A percentile compares a stretch with the other conserved stretches of the same genome.
phyloP scores from a whole-genome alignment of 2,329 filamentous ascomycete genomes.

The Aspergillus calidoustus region DNA sequence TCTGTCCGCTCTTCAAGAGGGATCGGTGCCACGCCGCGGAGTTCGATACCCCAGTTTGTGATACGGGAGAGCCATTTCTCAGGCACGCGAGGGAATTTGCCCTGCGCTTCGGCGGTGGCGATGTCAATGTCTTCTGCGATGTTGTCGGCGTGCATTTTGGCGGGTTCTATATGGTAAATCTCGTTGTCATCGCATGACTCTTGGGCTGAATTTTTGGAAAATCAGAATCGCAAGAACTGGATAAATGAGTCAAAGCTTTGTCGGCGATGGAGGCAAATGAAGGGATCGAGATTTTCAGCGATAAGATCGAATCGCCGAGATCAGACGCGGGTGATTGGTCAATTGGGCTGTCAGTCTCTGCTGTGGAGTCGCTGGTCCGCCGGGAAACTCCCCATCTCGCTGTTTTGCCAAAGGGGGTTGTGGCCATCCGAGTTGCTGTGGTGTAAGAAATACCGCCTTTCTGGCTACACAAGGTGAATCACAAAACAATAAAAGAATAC shows the following conservation, averaged over 20 bases:
- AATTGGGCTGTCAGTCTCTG: background rate
- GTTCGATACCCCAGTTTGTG: conserved; percentile 15
- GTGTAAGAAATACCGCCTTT: no score
- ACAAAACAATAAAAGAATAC: no score
- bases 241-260: background rate
- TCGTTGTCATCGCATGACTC: background rate
- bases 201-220: no score
- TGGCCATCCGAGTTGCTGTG: no score
- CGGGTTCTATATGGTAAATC: background rate
- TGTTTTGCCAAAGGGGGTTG: no score
- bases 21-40: conserved; percentile 12
- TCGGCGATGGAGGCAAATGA: conserved; percentile 1
- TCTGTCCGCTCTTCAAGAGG: conserved; percentile 16
- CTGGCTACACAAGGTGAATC: no score
- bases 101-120: background rate
- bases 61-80: conserved; percentile 14
- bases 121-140: background rate
- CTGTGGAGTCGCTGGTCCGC: no score
- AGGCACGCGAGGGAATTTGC: background rate
- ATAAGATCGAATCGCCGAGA: background rate
- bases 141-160: background rate
- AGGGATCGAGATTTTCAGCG: background rate
- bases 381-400: no score
- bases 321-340: background rate
- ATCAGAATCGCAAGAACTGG: no score